A percentile compares a stretch with the other conserved stretches of the same genome.
Evolutionary conservation across 2,329 filamentous ascomycete species (phyloP).

Genomic region (Diaporthe nobilis): DNA sequence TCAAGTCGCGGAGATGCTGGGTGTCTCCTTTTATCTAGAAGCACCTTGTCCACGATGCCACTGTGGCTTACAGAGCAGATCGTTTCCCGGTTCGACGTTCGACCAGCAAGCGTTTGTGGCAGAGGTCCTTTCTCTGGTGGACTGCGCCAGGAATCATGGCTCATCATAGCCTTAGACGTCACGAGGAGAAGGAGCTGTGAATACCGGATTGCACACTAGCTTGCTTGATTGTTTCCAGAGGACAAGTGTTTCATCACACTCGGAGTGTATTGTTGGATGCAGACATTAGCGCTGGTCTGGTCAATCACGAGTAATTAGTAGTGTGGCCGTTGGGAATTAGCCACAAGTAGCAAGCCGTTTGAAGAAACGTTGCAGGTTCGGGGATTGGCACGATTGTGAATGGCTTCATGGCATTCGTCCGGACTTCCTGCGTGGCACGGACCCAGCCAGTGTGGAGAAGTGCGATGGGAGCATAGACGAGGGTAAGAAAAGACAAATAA

Average conservation of each 20-base stretch:
- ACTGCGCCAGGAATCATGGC: not conserved
- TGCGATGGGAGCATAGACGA: not conserved
- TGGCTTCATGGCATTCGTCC: slow-evolving; percentile 19
- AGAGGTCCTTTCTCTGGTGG: not conserved
- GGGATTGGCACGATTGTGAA: not conserved
- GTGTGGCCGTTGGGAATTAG: not conserved
- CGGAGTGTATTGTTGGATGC: not conserved
- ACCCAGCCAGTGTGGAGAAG: slow-evolving; percentile 1
- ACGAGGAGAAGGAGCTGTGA: not conserved
- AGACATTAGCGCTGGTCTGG: not conserved
- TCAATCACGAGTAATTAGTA: not conserved
- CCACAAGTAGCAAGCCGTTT: slow-evolving; percentile 16
- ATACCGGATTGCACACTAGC: not conserved
- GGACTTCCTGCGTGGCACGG: not conserved
- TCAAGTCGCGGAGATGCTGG: not conserved
- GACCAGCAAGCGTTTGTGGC: not conserved
- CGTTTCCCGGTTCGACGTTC: not conserved
- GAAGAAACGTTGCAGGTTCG: slow-evolving; percentile 19
- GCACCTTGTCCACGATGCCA: too few relatives aligned
- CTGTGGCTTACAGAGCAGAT: not conserved
- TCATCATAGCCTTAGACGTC: not conserved
- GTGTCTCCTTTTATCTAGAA: not conserved
- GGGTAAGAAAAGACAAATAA: not conserved
- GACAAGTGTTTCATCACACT: slow-evolving; percentile 17
- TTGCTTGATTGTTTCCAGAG: not conserved